phyloP scores from a whole-genome alignment of 345 rosid genomes.

The Gossypium sturtianum region DNA sequence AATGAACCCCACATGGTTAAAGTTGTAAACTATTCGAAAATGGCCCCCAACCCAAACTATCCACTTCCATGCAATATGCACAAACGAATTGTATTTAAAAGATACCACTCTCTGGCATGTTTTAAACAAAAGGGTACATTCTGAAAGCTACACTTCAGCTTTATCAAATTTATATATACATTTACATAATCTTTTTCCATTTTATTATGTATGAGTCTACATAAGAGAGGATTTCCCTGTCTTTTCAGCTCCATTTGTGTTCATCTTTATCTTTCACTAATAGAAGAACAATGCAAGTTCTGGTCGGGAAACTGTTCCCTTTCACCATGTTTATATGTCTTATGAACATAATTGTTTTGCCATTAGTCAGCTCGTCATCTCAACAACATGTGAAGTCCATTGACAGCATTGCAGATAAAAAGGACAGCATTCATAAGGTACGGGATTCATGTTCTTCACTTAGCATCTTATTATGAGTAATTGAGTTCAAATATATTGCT shows the following conservation, averaged over 20 bases:
- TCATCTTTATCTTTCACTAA: background rate
- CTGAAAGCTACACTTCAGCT: background rate
- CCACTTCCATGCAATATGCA: conserved; percentile 22
- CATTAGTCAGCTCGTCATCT: conserved; percentile 21
- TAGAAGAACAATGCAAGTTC: conserved; percentile 26
- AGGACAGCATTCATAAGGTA: conserved; percentile 27
- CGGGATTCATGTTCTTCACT: background rate
- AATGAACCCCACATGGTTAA: conserved; percentile 33
- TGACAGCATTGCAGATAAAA: conserved; percentile 7
- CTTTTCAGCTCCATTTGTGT: background rate
- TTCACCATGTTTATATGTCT: conserved; percentile 15
- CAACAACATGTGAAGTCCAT: conserved; percentile 8
- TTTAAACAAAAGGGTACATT: background rate
- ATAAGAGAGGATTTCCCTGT: background rate
- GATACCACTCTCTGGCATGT: background rate
- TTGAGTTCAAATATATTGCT: background rate
- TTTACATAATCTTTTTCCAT: background rate
- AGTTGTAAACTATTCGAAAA: conserved; percentile 4
- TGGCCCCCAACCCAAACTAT: background rate
- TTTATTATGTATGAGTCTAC: background rate
- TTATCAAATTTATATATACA: background rate
- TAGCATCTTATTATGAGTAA: background rate
- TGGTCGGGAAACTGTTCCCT: conserved; percentile 17
- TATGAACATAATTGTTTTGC: conserved; percentile 16
- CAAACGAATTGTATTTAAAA: background rate